Base-by-base conservation (phyloP, 306 rosid genomes). In the Aeschynomene evenia region DNA sequence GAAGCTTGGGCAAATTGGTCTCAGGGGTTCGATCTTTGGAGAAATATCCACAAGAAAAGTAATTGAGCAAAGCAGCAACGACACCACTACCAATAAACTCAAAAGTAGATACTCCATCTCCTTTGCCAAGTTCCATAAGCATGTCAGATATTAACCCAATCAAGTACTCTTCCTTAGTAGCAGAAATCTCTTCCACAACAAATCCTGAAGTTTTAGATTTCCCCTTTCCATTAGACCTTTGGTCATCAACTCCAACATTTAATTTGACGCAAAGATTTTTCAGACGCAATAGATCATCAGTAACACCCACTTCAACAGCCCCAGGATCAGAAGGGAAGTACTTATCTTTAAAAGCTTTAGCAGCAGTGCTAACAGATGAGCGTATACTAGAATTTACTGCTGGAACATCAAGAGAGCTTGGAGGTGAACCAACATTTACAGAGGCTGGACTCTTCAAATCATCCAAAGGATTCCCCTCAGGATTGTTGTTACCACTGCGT, bases 41-140 rank as follows among this genome's bases (percentile, higher is more conserved):
- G 67, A 95, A 95, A 77, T 81, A 73, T 54, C 99, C 96, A 53
- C 95, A 95, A 58, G 99, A 95, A 63, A 95, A 91, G 71, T 89
- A 95, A 69, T 91, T 84, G 48, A 95, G 88, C 88, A 95, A 70
- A 59, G 96, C 89, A 23, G 88, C 88, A 51, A 95, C 87, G 58
- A 86, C 99, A 71, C 99, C 99, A 73, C 99, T 95, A 24, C 99
- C 99, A 59, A 91, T 87, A 71, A 95, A 95, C 82, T 95, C 99
- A 85, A 95, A 95, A 56, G 99, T 95, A 55, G 99, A 91, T 26
- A 95, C 99, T 70, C 99, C 99, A 16, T 91, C 96, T 80, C 97
- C 97, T 80, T 95, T 95, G 69, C 96, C 80, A 62, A 95, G 95
- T 78, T 95, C 99, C 68, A 73, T 74, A 51, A 95, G 91, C 93